Evolutionary conservation across 2,329 filamentous ascomycete species (phyloP).

Genomic region (Apiospora saccharicola): DNA sequence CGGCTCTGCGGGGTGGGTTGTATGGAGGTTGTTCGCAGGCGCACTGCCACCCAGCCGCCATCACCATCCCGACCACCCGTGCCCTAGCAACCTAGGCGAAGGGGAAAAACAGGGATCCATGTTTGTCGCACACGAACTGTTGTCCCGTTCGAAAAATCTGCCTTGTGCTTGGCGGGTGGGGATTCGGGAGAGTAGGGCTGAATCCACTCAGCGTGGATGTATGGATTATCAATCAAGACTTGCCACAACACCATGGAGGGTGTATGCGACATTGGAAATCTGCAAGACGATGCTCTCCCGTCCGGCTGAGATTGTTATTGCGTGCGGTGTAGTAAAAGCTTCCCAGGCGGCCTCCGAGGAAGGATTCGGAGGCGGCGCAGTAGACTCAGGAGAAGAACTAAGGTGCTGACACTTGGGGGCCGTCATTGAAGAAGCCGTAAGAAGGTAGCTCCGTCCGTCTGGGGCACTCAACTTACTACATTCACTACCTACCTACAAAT

Average conservation of each 20-base stretch:
- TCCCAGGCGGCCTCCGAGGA: background rate
- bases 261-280: background rate
- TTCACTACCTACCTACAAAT: background rate
- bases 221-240: background rate
- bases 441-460: background rate
- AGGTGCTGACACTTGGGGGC: conserved; percentile 5
- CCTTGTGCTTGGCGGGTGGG: background rate
- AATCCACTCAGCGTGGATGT: background rate
- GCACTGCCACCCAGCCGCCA: background rate
- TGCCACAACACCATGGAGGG: conserved; percentile 11
- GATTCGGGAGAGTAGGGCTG: background rate
- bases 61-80: background rate
- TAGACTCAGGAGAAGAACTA: background rate
- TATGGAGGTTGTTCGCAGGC: background rate
- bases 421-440: background rate
- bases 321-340: background rate
- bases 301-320: background rate
- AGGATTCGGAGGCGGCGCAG: conserved; percentile 2
- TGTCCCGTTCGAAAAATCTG: conserved; percentile 19
- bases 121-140: conserved; percentile 12
- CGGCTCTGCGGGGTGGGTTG: background rate
- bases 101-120: background rate
- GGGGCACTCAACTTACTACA: background rate
- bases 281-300: background rate
- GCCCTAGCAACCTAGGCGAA: background rate